Evolutionary conservation across 1,139 yeast genomes (phyloP), one percentile per base, ranked within the genome.

Genomic region (Yamadazyma diospyri): DNA sequence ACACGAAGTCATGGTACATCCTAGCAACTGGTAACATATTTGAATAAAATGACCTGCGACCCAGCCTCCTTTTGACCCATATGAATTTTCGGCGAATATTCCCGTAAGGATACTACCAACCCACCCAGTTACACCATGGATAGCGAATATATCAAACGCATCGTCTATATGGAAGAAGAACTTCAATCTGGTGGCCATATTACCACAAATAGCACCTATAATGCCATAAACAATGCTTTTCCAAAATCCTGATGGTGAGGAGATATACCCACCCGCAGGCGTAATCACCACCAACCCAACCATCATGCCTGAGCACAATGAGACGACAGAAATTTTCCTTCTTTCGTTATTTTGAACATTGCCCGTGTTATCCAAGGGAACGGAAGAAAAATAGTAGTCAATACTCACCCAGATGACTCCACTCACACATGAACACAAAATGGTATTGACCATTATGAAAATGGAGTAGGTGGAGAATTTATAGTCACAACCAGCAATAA

Each of bases 21-120:
- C 75, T 22, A 69, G 48, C 7, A 71, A 31, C 45, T 76, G 81
- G 40, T 67, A 65, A n/a, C 69, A 66, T 9, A 73, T 49, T 45
- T 72, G 79, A 2, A 55, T 50, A 61, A 73, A 69, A 43, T 70
- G 57, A 10, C 70, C 68, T n/a, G 51, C 50, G 0, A 72, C 58
- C 72, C 76, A 69, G 3, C 79, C 80, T 2, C 77, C 76, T 11
- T 51, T 22, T 1, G 71, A 50, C 1, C 46, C 57, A 39, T 61
- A 64, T 11, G 44, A 42, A 5, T 46, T 33, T 29, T 60, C 61
- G 9, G 71, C 70, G 44, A 69, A 65, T 4, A 69, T 57, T 1
- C 73, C 74, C 2, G 71, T 67, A 19, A 69, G 45, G 13, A 69
- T 26, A 1, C 71, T 64, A 0, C 75, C 74, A 2, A 58, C 57